Evolutionary conservation across 768 basidiomycete species (phyloP).

Genomic region (Pholiota microspora): DNA sequence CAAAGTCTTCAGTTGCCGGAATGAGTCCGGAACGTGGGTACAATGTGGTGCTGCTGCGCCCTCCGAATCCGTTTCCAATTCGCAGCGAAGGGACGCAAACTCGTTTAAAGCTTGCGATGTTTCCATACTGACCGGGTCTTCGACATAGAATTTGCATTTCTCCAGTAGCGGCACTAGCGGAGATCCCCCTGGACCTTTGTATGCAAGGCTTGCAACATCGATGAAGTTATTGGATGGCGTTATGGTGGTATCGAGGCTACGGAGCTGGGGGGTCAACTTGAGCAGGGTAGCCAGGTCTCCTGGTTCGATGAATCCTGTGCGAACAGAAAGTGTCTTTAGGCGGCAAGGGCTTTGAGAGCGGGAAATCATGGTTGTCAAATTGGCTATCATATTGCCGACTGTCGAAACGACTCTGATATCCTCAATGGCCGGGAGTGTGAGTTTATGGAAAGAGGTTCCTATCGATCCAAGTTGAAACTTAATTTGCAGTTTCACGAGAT

Average conservation of each 20-base stretch:
- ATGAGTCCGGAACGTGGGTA: not conserved
- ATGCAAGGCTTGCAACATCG: constrained; percentile 11
- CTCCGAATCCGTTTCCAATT: not conserved
- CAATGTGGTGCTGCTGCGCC: not conserved
- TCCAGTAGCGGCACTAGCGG: constrained; percentile 12
- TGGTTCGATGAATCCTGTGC: constrained; percentile 12
- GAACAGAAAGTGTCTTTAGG: constrained; percentile 17
- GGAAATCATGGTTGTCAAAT: constrained; percentile 16
- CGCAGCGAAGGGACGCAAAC: constrained; percentile 10
- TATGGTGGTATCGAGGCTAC: constrained; percentile 16
- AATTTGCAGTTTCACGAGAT: constrained; percentile 18
- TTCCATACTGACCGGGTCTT: constrained; percentile 1
- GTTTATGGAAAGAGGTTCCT: constrained; percentile 14
- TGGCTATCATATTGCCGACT: constrained; percentile 13
- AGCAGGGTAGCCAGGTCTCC: constrained; percentile 15
- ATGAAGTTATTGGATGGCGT: constrained; percentile 5
- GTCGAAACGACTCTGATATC: constrained; percentile 17
- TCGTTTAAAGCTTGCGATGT: constrained; percentile 7
- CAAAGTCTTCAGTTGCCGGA: constrained; percentile 3
- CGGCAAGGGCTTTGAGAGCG: constrained; percentile 10
- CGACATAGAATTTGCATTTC: constrained; percentile 11
- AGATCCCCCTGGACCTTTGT: not conserved
- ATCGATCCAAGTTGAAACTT: constrained; percentile 18
- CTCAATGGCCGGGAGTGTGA: constrained; percentile 22
- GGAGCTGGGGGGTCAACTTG: constrained; percentile 13